Conservation (phyloP, 495 filamentous ascomycete genomes). For the Amniculicola lignicola region DNA sequence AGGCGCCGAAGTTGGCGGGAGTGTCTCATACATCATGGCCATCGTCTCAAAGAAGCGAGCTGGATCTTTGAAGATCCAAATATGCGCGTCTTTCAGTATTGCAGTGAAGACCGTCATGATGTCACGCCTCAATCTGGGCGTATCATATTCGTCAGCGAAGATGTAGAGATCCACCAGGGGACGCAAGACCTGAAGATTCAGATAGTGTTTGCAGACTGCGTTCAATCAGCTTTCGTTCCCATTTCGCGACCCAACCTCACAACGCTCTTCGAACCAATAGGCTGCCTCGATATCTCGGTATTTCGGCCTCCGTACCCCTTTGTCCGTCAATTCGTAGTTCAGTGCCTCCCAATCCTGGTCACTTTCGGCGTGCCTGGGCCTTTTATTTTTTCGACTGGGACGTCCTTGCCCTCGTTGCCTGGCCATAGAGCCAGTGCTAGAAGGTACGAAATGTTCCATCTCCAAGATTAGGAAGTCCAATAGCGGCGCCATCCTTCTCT, state of each 20-base stretch:
- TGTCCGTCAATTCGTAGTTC: not conserved
- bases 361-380: too few species aligned
- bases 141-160: not conserved
- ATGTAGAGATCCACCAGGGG: not conserved
- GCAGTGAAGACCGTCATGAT: not conserved
- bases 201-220: not conserved
- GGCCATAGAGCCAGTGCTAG: not conserved
- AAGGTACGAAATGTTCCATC: not conserved
- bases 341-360: too few species aligned
- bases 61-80: too few species aligned
- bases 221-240: not conserved
- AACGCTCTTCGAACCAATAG: not conserved
- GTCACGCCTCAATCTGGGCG: not conserved
- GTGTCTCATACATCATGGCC: too few species aligned
- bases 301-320: too few species aligned
- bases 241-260: not conserved
- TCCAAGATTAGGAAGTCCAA: not conserved
- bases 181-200: not conserved
- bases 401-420: not conserved
- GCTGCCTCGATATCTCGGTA: not conserved
- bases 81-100: too few species aligned
- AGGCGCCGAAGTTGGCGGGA: too few species aligned
- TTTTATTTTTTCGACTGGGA: too few species aligned
- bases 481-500: not conserved
- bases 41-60: too few species aligned